phyloP scores from a whole-genome alignment of 176 grass and related monocot species.

The Juncus effusus region DNA sequence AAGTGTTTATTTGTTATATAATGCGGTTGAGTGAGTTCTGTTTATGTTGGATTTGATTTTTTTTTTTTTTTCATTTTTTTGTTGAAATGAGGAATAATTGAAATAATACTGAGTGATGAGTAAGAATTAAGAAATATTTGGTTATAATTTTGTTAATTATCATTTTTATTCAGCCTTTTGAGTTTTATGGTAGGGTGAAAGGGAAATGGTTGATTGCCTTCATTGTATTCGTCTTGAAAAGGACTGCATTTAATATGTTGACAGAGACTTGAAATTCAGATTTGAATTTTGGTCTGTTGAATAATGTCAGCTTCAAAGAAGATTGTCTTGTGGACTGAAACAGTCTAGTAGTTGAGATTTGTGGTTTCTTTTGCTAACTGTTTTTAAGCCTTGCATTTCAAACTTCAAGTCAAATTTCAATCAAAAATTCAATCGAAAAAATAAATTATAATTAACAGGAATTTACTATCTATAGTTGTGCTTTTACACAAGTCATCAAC shows the following conservation, averaged over 20 bases:
- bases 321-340: background rate
- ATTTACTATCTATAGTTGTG: too few relatives aligned
- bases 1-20: slow-evolving; percentile 5
- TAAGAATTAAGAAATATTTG: background rate
- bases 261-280: slow-evolving; percentile 19
- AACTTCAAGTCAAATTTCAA: too few relatives aligned
- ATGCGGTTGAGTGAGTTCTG: background rate
- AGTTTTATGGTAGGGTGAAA: background rate
- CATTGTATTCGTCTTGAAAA: slow-evolving; percentile 15
- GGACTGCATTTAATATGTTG: slow-evolving; percentile 15
- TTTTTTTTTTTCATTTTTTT: slow-evolving; percentile 1
- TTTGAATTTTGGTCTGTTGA: background rate
- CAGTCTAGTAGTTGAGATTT: background rate
- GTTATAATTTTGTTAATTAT: background rate
- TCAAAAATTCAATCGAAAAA: too few relatives aligned
- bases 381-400: too few relatives aligned
- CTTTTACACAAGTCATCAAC: too few relatives aligned
- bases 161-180: background rate
- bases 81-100: slow-evolving; percentile 17
- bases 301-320: slow-evolving; percentile 12
- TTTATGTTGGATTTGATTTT: background rate
- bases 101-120: slow-evolving; percentile 5
- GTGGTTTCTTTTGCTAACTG: slow-evolving; percentile 4
- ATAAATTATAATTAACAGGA: too few relatives aligned
- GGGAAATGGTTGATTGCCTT: background rate